Conservation (phyloP, 139 green algal species). For the Micractinium conductrix region DNA sequence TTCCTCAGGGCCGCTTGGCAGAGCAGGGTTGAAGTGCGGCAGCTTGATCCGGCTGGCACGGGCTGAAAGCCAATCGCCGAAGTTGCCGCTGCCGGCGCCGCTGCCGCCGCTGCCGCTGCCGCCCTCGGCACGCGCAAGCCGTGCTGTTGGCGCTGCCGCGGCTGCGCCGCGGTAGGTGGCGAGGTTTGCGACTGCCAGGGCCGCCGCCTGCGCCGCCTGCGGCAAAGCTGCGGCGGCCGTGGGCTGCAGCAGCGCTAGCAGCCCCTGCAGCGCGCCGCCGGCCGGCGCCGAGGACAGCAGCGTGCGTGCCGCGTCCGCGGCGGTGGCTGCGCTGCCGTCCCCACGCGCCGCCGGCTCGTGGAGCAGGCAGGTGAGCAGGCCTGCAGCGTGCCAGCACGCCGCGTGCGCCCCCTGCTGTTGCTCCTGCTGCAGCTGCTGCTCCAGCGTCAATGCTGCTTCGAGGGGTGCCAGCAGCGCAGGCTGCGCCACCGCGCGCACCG, state of each 20-base stretch:
- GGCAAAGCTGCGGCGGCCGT: background rate
- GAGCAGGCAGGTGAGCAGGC: slow-evolving; percentile 22
- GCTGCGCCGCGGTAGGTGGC: background rate
- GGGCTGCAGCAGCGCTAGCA: background rate
- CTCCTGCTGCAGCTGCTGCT: too few species aligned
- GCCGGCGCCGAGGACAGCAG: background rate
- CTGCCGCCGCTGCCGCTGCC: background rate
- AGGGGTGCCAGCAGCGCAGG: background rate
- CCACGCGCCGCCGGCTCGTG: background rate
- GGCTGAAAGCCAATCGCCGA: background rate
- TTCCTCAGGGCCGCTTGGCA: too few species aligned
- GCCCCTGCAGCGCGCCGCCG: background rate
- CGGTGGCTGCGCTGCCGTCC: background rate
- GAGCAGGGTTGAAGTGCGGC: too few species aligned
- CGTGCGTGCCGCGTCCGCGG: background rate
- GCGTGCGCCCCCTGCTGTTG: too few species aligned
- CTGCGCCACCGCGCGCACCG: background rate
- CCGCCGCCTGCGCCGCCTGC: background rate
- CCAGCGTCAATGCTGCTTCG: slow-evolving; percentile 1
- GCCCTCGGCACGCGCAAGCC: background rate
- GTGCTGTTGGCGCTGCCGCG: background rate
- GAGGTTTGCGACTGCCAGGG: slow-evolving; percentile 17
- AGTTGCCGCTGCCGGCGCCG: slow-evolving; percentile 1
- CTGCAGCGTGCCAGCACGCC: background rate
- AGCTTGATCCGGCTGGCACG: background rate